These are phyloP conservation scores for Coemansia interrupta DNA, from an alignment of 192 early-diverging fungal species.

Conservation along the genomic window DNA sequence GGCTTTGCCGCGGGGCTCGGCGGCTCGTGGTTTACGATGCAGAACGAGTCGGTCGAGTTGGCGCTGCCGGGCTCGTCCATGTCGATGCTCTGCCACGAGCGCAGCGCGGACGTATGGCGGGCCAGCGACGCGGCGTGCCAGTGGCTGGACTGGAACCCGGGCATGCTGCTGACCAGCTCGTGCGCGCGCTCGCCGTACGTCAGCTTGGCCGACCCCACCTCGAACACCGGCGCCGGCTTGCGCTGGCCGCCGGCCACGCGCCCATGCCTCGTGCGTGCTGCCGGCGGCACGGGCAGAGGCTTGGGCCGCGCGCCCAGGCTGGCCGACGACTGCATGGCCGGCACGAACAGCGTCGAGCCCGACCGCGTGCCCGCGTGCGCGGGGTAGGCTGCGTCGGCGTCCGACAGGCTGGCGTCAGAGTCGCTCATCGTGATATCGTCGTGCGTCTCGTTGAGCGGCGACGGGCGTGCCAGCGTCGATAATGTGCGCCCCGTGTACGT, in stretches of 20 bases:
- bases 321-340: background rate
- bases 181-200: slow-evolving; percentile 29
- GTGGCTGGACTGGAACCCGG: slow-evolving; percentile 11
- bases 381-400: slow-evolving; percentile 22
- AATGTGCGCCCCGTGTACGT: slow-evolving; percentile 12
- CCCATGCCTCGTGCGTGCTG: slow-evolving; percentile 1
- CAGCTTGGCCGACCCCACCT: slow-evolving; percentile 44
- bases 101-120: slow-evolving; percentile 7
- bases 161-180: slow-evolving; percentile 19
- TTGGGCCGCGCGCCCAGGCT: slow-evolving; percentile 12
- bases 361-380: slow-evolving; percentile 25
- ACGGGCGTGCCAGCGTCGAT: slow-evolving; percentile 4
- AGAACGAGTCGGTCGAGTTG: slow-evolving; percentile 43
- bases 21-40: slow-evolving; percentile 32
- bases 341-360: slow-evolving; percentile 28
- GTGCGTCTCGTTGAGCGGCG: background rate
- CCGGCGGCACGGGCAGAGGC: slow-evolving; percentile 31
- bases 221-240: slow-evolving; percentile 43
- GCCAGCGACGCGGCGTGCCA: slow-evolving; percentile 11
- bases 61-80: slow-evolving; percentile 22
- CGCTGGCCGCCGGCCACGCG: slow-evolving; percentile 13
- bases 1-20: background rate
- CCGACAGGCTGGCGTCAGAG: slow-evolving; percentile 27
- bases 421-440: slow-evolving; percentile 16
- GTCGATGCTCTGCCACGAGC: slow-evolving; percentile 24